phyloP scores from a whole-genome alignment of 2,329 filamentous ascomycete genomes.

The Fusarium brachygibbosum region DNA sequence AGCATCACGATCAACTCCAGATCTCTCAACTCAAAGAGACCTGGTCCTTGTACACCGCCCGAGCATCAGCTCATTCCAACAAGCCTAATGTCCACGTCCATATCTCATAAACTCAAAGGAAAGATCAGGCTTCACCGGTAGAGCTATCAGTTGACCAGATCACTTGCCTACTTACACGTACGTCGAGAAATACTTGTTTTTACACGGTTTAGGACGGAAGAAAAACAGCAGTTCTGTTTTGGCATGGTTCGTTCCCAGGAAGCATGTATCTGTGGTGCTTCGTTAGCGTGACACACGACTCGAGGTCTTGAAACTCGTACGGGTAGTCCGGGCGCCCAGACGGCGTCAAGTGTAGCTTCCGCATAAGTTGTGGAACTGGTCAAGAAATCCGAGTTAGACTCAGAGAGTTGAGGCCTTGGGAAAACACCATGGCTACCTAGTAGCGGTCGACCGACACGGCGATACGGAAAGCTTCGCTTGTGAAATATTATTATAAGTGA shows the following conservation, averaged over 20 bases:
- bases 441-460: background rate
- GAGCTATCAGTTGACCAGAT: slow-evolving; percentile 3
- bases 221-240: background rate
- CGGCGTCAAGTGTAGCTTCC: slow-evolving; percentile 22
- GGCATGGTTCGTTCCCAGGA: background rate
- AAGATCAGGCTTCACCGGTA: slow-evolving; percentile 25
- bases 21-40: background rate
- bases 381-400: background rate
- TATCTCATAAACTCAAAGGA: background rate
- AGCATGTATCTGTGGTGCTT: slow-evolving; percentile 2
- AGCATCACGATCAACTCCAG: slow-evolving; percentile 9
- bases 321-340: slow-evolving; percentile 24
- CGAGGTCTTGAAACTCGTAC: slow-evolving; percentile 20
- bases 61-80: background rate
- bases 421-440: slow-evolving; percentile 1
- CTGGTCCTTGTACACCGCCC: slow-evolving; percentile 22
- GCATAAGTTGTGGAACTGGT: slow-evolving; percentile 5
- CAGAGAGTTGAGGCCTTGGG: background rate
- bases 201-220: background rate
- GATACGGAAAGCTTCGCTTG: background rate
- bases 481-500: background rate
- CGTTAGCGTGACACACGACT: slow-evolving; percentile 34
- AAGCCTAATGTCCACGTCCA: background rate
- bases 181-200: slow-evolving; percentile 23
- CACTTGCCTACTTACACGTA: slow-evolving; percentile 6